Conservation (phyloP, 2,329 filamentous ascomycete species). For the Metarhizium guizhouense region DNA sequence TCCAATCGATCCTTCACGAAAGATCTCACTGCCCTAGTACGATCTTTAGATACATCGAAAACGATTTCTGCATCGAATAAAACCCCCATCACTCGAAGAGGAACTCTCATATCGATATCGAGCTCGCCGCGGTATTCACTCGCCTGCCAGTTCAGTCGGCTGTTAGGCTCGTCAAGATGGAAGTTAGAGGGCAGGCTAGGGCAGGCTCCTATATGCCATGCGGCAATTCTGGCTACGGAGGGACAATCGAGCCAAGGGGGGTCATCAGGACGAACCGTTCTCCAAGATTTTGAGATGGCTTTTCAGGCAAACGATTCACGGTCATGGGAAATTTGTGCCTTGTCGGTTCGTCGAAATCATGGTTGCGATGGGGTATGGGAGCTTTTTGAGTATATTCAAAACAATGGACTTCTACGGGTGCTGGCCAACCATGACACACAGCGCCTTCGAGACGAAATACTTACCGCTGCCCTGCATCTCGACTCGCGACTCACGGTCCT, state of each 20-base stretch:
- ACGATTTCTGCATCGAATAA: neutral
- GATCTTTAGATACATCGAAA: constrained; percentile 5
- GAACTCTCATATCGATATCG: neutral
- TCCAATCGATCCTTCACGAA: constrained; percentile 1
- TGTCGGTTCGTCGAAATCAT: constrained; percentile 11
- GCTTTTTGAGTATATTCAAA: constrained; percentile 15
- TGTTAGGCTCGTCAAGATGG: constrained; percentile 9
- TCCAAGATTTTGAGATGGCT: constrained; percentile 1
- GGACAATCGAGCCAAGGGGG: too few species aligned
- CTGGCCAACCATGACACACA: constrained; percentile 15
- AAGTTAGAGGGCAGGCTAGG: constrained; percentile 12
- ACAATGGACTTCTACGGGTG: constrained; percentile 9
- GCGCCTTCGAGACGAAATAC: constrained; percentile 19
- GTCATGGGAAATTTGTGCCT: constrained; percentile 13
- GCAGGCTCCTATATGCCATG: constrained; percentile 4
- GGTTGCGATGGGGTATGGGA: constrained; percentile 19
- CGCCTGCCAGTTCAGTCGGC: neutral
- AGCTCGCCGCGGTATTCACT: neutral
- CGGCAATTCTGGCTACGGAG: neutral
- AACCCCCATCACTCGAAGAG: neutral
- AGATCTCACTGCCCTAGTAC: constrained; percentile 10
- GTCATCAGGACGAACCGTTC: neutral
- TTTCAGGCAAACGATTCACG: constrained; percentile 8
- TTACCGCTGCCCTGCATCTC: constrained; percentile 19
- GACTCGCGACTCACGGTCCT: constrained; percentile 16